Conservation (phyloP, 495 filamentous ascomycete genomes). For the Penicillium lagena region DNA sequence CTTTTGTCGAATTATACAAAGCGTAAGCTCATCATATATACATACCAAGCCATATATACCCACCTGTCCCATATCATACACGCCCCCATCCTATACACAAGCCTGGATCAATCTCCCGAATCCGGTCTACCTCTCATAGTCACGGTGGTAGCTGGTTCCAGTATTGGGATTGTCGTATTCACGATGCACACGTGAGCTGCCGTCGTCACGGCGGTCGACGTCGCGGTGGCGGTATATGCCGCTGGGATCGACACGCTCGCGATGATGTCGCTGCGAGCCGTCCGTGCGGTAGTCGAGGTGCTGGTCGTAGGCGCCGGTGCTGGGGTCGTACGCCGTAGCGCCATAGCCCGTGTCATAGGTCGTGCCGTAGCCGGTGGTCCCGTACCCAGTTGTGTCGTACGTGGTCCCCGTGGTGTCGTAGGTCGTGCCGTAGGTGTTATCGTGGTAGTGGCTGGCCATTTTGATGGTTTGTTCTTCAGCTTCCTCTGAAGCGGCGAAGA, state of each 20-base stretch:
- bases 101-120: neutral
- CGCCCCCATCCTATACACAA: conserved; percentile 1
- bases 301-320: conserved; percentile 33
- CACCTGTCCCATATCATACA: too few species aligned
- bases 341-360: conserved; percentile 32
- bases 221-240: conserved; percentile 30
- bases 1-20: neutral
- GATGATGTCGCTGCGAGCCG: conserved; percentile 26
- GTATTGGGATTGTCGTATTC: conserved; percentile 36
- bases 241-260: conserved; percentile 23
- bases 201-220: conserved; percentile 28
- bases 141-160: conserved; percentile 28
- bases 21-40: neutral
- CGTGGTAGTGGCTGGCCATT: conserved; percentile 14
- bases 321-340: conserved; percentile 30
- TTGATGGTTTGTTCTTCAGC: conserved; percentile 6
- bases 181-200: conserved; percentile 25
- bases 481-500: neutral
- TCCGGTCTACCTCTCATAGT: conserved; percentile 18
- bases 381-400: conserved; percentile 11
- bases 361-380: conserved; percentile 29
- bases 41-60: neutral
- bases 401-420: conserved; percentile 15
- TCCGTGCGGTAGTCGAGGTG: conserved; percentile 30
- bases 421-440: conserved; percentile 7